Evolutionary conservation across 1,284 basidiomycete species (phyloP).

Genomic region (Tilletia caries): DNA sequence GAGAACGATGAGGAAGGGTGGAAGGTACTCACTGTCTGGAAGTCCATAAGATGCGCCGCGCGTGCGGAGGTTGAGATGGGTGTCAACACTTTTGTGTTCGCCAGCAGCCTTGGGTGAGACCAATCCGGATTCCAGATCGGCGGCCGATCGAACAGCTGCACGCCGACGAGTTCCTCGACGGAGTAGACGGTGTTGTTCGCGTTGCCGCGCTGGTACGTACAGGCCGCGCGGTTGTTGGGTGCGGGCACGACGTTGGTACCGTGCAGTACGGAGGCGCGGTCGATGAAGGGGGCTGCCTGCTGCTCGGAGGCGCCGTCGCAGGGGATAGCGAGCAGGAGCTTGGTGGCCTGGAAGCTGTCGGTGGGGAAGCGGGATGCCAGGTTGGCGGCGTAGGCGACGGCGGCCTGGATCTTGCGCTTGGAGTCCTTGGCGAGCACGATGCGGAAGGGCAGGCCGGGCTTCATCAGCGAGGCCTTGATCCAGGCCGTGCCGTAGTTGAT

Average conservation of each 20-base stretch:
- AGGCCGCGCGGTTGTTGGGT: not conserved
- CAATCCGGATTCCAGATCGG: no score
- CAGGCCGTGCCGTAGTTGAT: conserved; percentile 53
- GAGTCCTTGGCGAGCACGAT: conserved; percentile 93
- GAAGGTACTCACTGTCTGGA: no score
- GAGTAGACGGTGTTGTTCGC: conserved; percentile 27
- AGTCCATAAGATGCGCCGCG: no score
- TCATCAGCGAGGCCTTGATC: conserved; percentile 85
- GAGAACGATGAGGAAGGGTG: no score
- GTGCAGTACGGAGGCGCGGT: no score
- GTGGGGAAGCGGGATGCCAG: conserved; percentile 82
- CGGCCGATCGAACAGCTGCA: no score
- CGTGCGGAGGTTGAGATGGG: no score
- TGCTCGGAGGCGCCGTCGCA: no score
- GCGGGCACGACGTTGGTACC: no score
- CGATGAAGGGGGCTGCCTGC: no score
- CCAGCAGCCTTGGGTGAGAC: no score
- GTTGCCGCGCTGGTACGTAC: not conserved
- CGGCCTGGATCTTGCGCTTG: conserved; percentile 87
- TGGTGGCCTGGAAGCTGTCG: conserved; percentile 81
- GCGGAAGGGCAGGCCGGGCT: conserved; percentile 92
- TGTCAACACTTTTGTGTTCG: no score
- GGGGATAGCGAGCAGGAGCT: conserved; percentile 82
- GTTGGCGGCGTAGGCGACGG: conserved; percentile 68
- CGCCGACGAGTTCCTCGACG: conserved; percentile 83